Conservation (phyloP, 202 grass and related monocot genomes). For the Brachypodium distachyon region DNA sequence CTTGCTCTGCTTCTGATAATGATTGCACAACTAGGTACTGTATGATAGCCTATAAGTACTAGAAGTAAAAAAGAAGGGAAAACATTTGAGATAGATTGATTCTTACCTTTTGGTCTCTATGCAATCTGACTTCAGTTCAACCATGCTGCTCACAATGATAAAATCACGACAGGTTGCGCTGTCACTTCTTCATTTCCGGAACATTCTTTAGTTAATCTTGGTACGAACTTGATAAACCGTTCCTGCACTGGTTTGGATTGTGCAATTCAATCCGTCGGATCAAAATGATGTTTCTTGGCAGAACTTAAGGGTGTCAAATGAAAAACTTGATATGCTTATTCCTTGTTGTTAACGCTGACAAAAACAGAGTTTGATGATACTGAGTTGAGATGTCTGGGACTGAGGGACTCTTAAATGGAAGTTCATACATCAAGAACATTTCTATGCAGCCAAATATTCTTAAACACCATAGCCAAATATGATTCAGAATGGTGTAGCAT, state of each 20-base stretch:
- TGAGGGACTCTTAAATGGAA: too few species aligned
- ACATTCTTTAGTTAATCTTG: not conserved
- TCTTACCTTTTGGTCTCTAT: not conserved
- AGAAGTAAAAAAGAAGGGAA: not conserved
- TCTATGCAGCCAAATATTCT: not conserved
- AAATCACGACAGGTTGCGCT: not conserved
- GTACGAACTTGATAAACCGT: not conserved
- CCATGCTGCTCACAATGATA: not conserved
- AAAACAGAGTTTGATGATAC: too few species aligned
- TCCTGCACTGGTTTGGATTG: not conserved
- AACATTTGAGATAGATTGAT: not conserved
- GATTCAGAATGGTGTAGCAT: not conserved
- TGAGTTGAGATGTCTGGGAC: too few species aligned
- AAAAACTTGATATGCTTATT: not conserved
- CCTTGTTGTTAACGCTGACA: too few species aligned
- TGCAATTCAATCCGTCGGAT: not conserved
- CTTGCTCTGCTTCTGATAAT: not conserved
- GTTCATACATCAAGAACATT: not conserved
- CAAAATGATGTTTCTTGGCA: not conserved
- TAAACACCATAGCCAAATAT: not conserved
- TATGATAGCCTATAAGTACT: not conserved
- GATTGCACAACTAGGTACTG: not conserved
- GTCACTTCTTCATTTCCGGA: not conserved
- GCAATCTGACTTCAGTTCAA: not conserved
- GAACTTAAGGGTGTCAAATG: not conserved